phyloP scores from a whole-genome alignment of 441 rosid genomes.

The Gossypium armourianum region DNA sequence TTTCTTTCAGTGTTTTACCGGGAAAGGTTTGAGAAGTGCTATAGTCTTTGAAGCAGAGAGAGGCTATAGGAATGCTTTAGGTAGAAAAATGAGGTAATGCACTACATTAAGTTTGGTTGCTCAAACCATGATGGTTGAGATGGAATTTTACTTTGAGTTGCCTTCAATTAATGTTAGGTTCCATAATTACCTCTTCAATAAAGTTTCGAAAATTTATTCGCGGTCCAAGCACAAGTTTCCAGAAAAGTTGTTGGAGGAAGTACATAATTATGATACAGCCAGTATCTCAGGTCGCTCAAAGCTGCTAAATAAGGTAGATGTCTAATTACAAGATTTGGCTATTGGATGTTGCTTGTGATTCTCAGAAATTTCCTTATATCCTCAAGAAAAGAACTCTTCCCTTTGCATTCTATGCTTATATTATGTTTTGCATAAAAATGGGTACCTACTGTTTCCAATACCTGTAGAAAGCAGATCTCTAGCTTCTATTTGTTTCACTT shows the following conservation, averaged over 20 bases:
- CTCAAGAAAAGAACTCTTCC: not conserved
- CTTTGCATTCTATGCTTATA: not conserved
- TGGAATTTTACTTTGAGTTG: conserved; percentile 5
- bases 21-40: conserved; percentile 30
- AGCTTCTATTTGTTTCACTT: not conserved
- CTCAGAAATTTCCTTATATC: not conserved
- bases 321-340: not conserved
- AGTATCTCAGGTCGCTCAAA: conserved; percentile 35
- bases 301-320: conserved; percentile 39
- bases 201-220: conserved; percentile 28
- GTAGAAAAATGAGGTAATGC: conserved; percentile 34
- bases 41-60: conserved; percentile 33
- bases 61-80: conserved; percentile 32
- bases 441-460: not conserved
- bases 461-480: not conserved
- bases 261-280: conserved; percentile 23
- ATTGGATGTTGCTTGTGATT: conserved; percentile 7
- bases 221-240: conserved; percentile 48
- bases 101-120: not conserved
- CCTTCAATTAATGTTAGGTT: conserved; percentile 30
- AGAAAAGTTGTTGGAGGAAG: conserved; percentile 35
- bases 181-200: conserved; percentile 5
- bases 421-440: not conserved
- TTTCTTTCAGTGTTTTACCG: conserved; percentile 35
- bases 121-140: not conserved